Base-by-base conservation (phyloP, 345 rosid genomes). In the Populus pruinosa region DNA sequence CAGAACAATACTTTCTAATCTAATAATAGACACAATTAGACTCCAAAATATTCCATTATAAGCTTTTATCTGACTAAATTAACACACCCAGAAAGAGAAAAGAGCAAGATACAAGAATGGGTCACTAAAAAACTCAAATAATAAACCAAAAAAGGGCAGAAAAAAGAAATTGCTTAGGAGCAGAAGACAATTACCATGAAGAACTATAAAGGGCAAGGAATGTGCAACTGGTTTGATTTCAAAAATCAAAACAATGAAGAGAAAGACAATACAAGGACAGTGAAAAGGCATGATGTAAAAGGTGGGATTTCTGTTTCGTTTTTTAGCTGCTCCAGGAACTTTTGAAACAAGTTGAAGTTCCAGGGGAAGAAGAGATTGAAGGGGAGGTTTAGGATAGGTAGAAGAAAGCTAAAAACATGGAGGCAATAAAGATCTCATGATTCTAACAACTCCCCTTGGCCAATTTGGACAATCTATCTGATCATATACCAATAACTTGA, bases 121-220 rank as follows among this genome's bases (percentile, higher is more conserved):
- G 65, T 38, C 39, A 69, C 31, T 67, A 1, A 20, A 5, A 39
- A 41, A 23, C 29, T 17, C 21, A 70, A 70, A 43, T 5, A 27
- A 6, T 13, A 65, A 61, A 78, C 29, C 33, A 55, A 11, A 27
- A 41, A 35, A 13, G 11, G 14, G 12, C 12, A 77, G 35, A 70
- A 56, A 29, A n/a, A 56, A 50, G 35, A 21, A 33, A 73, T 41
- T 6, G 38, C 0, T 23, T 2, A 27, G n/a, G 63, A 39, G 25
- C 14, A 27, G 61, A 20, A 44, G 64, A 64, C 4, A 31, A 6
- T 81, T 86, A 76, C 98, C 96, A 80, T 93, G 98, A 76, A 93
- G 84, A 69, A 93, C 82, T 47, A 93, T 78, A 77, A 93, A 93
- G 49, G 98, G 98, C 70, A 88, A 62, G 20, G 93, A 87, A 72